Evolutionary conservation across 1,284 basidiomycete genomes (phyloP).

Genomic region (Leccinum fallax): DNA sequence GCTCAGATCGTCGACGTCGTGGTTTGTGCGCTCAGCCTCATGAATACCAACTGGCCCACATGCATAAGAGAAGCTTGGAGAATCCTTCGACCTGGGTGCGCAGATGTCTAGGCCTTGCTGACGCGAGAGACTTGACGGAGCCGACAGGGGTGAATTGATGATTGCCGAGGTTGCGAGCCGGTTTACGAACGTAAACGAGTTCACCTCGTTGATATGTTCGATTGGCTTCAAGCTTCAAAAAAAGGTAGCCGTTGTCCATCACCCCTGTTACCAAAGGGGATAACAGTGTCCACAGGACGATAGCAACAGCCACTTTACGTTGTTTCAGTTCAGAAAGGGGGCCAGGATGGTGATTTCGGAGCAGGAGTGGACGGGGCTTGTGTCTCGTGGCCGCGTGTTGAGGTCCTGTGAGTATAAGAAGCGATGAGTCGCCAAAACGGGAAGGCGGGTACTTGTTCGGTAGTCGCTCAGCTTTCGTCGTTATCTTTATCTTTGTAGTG

Average conservation of each 20-base stretch:
- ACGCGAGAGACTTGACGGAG: constrained; percentile 12
- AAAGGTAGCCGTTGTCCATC: constrained; percentile 53
- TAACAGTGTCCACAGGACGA: constrained; percentile 57
- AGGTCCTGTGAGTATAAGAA: constrained; percentile 98
- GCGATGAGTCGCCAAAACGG: constrained; percentile 49
- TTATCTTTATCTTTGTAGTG: constrained; percentile 2
- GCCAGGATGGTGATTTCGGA: constrained; percentile 49
- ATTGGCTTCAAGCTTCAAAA: constrained; percentile 81
- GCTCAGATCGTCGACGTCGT: constrained; percentile 88
- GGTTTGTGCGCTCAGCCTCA: constrained; percentile 93
- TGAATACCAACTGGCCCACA: constrained; percentile 96
- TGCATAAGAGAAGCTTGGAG: constrained; percentile 91
- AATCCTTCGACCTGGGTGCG: constrained; percentile 79
- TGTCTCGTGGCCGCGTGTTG: constrained; percentile 64
- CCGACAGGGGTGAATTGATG: constrained; percentile 78
- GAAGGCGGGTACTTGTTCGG: not conserved
- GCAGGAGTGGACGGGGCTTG: constrained; percentile 65
- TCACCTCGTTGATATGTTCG: constrained; percentile 68
- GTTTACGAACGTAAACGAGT: constrained; percentile 76
- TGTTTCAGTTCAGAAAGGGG: constrained; percentile 84
- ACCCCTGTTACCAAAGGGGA: not conserved
- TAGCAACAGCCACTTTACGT: constrained; percentile 84
- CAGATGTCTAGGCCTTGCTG: constrained; percentile 21
- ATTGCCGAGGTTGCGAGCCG: constrained; percentile 97
- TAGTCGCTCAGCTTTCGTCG: not conserved